Evolutionary conservation across 768 basidiomycete species (phyloP).

Genomic region (Rhodotorula paludigena): DNA sequence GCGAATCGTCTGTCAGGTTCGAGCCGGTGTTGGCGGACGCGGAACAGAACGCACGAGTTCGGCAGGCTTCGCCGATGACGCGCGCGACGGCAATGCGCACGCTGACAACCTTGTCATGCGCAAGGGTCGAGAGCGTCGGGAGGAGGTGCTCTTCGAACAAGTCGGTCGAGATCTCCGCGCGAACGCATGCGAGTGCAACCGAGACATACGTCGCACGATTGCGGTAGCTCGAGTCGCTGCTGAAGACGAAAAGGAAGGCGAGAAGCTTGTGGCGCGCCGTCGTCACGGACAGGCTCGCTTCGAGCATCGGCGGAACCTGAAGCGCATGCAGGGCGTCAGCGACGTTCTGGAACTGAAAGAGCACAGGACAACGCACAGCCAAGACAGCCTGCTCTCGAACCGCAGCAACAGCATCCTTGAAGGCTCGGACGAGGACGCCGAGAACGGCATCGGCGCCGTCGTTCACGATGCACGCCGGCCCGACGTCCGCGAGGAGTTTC

Average conservation of each 20-base stretch:
- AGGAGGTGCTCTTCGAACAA: constrained; percentile 53
- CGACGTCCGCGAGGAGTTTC: constrained; percentile 56
- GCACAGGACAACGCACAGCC: constrained; percentile 54
- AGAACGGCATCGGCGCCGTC: constrained; percentile 53
- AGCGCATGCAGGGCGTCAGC: not conserved
- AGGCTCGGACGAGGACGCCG: constrained; percentile 58
- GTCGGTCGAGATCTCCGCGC: constrained; percentile 51
- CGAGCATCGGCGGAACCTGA: constrained; percentile 30
- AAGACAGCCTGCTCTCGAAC: constrained; percentile 71
- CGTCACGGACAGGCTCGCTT: constrained; percentile 41
- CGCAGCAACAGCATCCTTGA: constrained; percentile 74
- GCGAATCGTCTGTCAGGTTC: not conserved
- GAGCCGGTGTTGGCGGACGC: too few relatives aligned
- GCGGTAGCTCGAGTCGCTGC: constrained; percentile 24
- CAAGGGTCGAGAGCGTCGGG: constrained; percentile 56
- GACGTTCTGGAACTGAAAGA: constrained; percentile 9
- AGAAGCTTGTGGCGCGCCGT: constrained; percentile 33
- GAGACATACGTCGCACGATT: constrained; percentile 60
- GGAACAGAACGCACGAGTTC: constrained; percentile 29
- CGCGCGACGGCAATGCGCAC: constrained; percentile 83
- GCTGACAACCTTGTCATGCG: constrained; percentile 67
- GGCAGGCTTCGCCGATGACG: constrained; percentile 54
- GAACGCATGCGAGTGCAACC: constrained; percentile 63
- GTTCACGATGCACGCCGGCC: constrained; percentile 48
- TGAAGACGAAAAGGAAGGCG: constrained; percentile 26